phyloP scores from a whole-genome alignment of 2,329 filamentous ascomycete genomes.

The Aureobasidium sp. region DNA sequence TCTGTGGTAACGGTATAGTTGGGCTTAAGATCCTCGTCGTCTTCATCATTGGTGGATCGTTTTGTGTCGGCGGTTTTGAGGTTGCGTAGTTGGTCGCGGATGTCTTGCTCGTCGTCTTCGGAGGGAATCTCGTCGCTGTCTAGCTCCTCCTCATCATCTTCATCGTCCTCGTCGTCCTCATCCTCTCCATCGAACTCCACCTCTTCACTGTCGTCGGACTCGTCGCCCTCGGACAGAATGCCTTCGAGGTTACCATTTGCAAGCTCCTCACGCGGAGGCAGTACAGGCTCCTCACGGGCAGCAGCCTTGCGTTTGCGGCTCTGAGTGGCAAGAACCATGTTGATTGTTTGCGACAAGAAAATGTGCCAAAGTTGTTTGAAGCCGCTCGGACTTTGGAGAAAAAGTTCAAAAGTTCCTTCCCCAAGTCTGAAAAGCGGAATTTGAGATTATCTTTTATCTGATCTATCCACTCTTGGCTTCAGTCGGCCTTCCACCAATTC shows the following conservation, averaged over 20 bases:
- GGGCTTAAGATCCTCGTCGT: constrained; percentile 26
- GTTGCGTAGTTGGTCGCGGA: constrained; percentile 36
- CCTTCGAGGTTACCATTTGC: constrained; percentile 14
- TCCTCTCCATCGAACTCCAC: constrained; percentile 24
- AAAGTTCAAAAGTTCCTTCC: constrained; percentile 1
- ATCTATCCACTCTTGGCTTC: not conserved
- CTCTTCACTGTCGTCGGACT: constrained; percentile 20
- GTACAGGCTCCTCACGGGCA: constrained; percentile 1
- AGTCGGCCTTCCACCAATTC: too few species aligned
- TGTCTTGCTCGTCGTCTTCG: constrained; percentile 32
- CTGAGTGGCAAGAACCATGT: constrained; percentile 12
- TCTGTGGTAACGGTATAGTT: constrained; percentile 62
- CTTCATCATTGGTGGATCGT: constrained; percentile 13
- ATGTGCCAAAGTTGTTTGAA: not conserved
- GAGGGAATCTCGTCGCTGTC: constrained; percentile 33
- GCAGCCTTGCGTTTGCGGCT: constrained; percentile 14
- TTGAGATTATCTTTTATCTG: constrained; percentile 1
- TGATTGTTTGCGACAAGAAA: constrained; percentile 9
- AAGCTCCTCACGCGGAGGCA: constrained; percentile 11
- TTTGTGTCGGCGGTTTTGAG: constrained; percentile 25
- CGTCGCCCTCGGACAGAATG: constrained; percentile 14
- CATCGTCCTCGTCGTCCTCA: constrained; percentile 24
- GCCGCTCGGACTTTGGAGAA: constrained; percentile 3
- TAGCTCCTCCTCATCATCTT: constrained; percentile 28
- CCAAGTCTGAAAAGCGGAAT: not conserved